A percentile compares a stretch with the other conserved stretches of the same genome.
phyloP scores from a whole-genome alignment of 2,329 filamentous ascomycete species.

The Colletotrichum lini region DNA sequence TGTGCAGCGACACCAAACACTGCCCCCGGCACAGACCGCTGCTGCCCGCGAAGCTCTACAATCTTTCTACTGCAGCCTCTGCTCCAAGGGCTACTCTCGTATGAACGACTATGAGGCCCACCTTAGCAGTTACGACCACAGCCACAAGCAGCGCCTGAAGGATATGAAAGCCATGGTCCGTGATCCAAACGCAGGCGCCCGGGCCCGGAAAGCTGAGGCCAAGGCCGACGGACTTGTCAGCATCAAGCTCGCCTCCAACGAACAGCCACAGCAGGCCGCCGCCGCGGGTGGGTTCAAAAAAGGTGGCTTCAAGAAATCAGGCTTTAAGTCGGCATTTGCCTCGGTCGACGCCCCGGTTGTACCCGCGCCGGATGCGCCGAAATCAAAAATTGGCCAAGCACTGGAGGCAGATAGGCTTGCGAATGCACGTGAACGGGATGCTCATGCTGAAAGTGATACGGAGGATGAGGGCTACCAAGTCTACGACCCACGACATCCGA shows the following conservation, averaged over 20 bases:
- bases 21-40: conserved; percentile 71
- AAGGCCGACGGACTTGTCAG: conserved; percentile 79
- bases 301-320: conserved; percentile 84
- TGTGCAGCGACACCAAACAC: conserved; percentile 67
- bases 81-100: conserved; percentile 93
- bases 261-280: conserved; percentile 45
- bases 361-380: conserved; percentile 44
- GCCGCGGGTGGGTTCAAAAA: conserved; percentile 71
- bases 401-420: conserved; percentile 45
- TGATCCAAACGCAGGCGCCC: conserved; percentile 75
- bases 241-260: conserved; percentile 70
- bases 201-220: conserved; percentile 78
- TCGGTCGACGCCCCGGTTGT: conserved; percentile 59
- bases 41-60: conserved; percentile 82
- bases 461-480: conserved; percentile 81
- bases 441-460: conserved; percentile 70
- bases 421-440: conserved; percentile 13
- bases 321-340: conserved; percentile 84
- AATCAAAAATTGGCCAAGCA: conserved; percentile 19
- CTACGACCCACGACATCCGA: conserved; percentile 74
- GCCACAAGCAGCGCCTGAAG: conserved; percentile 90
- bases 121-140: conserved; percentile 94
- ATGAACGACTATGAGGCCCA: conserved; percentile 98
- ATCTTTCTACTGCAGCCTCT: conserved; percentile 88
- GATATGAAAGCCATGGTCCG: conserved; percentile 89